Conservation (phyloP, 768 basidiomycete species). For the Strobilomyces dryophilus region DNA sequence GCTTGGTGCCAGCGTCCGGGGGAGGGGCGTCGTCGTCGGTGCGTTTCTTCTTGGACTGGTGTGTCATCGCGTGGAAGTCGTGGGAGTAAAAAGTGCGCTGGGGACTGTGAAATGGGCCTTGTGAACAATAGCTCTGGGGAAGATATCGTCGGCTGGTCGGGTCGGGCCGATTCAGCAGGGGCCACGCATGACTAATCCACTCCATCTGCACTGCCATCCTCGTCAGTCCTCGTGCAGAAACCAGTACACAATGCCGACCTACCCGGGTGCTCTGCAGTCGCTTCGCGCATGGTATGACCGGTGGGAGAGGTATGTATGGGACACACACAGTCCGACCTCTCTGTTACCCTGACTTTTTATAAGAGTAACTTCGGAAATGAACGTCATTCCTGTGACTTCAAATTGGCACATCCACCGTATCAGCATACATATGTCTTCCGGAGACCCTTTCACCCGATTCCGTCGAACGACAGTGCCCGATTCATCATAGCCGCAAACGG, state of each 20-base stretch:
- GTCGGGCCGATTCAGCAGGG: constrained; percentile 31
- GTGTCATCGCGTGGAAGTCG: constrained; percentile 44
- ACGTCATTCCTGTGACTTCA: constrained; percentile 29
- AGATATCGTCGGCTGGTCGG: constrained; percentile 36
- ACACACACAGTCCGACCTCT: constrained; percentile 8
- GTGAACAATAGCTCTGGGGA: constrained; percentile 21
- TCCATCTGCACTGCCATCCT: constrained; percentile 29
- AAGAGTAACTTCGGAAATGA: constrained; percentile 32
- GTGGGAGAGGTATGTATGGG: constrained; percentile 23
- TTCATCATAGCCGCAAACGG: constrained; percentile 26
- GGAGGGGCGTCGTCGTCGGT: constrained; percentile 50
- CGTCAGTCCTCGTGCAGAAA: constrained; percentile 22
- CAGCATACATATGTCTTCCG: constrained; percentile 24
- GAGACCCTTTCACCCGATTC: constrained; percentile 31
- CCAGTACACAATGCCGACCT: constrained; percentile 15
- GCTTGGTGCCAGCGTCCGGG: constrained; percentile 58
- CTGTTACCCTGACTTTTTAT: constrained; percentile 27
- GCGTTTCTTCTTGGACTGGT: constrained; percentile 76
- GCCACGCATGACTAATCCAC: constrained; percentile 32
- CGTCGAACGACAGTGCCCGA: constrained; percentile 24
- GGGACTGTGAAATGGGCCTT: constrained; percentile 13
- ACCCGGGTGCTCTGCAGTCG: constrained; percentile 11
- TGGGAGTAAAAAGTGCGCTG: constrained; percentile 35
- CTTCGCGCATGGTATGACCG: constrained; percentile 4
- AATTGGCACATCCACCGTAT: constrained; percentile 14